These are phyloP conservation scores for Cladorrhinum sp. DNA, from an alignment of 2,329 filamentous ascomycete genomes.

Conservation along the genomic window DNA sequence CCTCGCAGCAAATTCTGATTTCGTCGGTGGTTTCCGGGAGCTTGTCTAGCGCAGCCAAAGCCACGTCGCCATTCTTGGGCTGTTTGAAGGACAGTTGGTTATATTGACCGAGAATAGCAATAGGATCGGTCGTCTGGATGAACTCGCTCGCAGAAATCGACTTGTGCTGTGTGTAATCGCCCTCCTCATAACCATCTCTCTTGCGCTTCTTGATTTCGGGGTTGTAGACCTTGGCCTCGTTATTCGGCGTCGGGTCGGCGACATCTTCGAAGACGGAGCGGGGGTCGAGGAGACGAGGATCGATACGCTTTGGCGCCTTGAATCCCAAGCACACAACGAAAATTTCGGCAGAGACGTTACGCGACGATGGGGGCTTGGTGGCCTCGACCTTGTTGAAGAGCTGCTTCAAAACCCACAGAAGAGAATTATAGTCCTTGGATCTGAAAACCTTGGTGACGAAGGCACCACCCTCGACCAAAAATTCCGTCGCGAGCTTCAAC, in stretches of 20 bases:
- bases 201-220: constrained; percentile 97
- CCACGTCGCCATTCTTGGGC: constrained; percentile 76
- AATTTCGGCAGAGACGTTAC: constrained; percentile 96
- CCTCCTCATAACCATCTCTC: constrained; percentile 96
- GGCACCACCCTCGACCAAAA: constrained; percentile 80
- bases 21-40: constrained; percentile 84
- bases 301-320: constrained; percentile 90
- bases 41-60: constrained; percentile 79
- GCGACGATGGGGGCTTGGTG: constrained; percentile 91
- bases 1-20: constrained; percentile 72
- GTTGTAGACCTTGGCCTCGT: constrained; percentile 97
- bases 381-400: constrained; percentile 93
- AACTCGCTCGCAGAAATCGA: constrained; percentile 87
- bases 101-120: constrained; percentile 80
- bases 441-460: constrained; percentile 98
- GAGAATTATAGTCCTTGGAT: constrained; percentile 92
- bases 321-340: constrained; percentile 96
- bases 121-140: constrained; percentile 89
- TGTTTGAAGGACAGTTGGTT: constrained; percentile 85
- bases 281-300: constrained; percentile 88
- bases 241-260: constrained; percentile 81
- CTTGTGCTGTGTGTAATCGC: constrained; percentile 89
- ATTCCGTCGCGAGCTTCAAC: constrained; percentile 91
- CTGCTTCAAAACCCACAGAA: constrained; percentile 97
- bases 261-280: constrained; percentile 89